These are phyloP conservation scores for Backusella sp. DNA, from an alignment of 192 early-diverging fungal genomes.

Conservation along the genomic window DNA sequence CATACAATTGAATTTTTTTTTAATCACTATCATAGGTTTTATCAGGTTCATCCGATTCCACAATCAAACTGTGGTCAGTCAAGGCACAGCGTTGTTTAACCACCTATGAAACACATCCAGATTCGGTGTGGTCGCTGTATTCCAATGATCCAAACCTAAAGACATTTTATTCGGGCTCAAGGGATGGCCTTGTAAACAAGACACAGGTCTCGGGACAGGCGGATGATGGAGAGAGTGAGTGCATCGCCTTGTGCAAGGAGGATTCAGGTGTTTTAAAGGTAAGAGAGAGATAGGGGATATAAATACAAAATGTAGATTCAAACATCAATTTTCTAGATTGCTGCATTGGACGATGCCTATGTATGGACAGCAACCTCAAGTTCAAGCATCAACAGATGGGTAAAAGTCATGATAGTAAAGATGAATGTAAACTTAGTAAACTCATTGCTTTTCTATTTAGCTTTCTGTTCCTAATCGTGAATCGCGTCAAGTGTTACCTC, in stretches of 20 bases:
- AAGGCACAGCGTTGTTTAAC: constrained; percentile 81
- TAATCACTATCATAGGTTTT: constrained; percentile 52
- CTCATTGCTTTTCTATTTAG: background rate
- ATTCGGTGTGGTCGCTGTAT: constrained; percentile 88
- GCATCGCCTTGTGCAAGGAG: constrained; percentile 88
- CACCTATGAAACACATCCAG: constrained; percentile 83
- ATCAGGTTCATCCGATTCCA: constrained; percentile 90
- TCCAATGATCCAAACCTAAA: constrained; percentile 82
- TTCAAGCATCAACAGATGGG: constrained; percentile 84
- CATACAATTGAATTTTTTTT: too few species aligned
- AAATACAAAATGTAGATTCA: background rate
- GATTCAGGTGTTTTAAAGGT: constrained; percentile 69
- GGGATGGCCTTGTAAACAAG: constrained; percentile 90
- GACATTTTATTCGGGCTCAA: constrained; percentile 89
- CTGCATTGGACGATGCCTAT: constrained; percentile 82
- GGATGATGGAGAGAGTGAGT: constrained; percentile 60
- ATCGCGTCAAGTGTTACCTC: background rate
- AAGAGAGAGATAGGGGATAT: background rate
- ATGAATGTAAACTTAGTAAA: background rate
- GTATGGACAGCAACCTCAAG: constrained; percentile 90
- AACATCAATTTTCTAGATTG: constrained; percentile 44
- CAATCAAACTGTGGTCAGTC: constrained; percentile 95
- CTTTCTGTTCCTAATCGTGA: constrained; percentile 28
- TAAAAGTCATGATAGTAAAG: background rate
- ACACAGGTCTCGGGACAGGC: constrained; percentile 55